Percentiles rank a stretch among this genome's conserved stretches.
phyloP scores from a whole-genome alignment of 768 basidiomycete species.

The Kwoniella shandongensis region DNA sequence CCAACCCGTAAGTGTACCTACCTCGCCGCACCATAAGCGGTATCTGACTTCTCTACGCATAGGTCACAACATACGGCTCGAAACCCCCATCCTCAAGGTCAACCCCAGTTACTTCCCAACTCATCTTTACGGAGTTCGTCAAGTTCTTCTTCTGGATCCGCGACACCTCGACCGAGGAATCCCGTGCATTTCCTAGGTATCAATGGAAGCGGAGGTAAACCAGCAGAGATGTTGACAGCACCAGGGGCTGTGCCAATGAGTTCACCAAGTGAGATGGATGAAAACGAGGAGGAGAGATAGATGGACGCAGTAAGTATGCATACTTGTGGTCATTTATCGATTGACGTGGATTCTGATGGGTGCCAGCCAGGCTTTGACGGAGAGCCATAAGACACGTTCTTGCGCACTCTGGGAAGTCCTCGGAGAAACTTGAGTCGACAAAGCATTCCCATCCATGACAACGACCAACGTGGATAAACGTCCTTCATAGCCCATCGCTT shows the following conservation, averaged over 20 bases:
- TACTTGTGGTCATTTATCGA: neutral
- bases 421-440: too few species aligned
- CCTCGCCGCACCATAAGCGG: neutral
- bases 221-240: neutral
- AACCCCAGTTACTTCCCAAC: slow-evolving; percentile 6
- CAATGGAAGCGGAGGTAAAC: too few species aligned
- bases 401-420: neutral
- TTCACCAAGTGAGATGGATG: slow-evolving; percentile 1
- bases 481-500: too few species aligned
- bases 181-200: too few species aligned
- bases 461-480: too few species aligned
- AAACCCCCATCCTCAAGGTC: neutral
- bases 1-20: slow-evolving; percentile 33
- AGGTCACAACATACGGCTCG: slow-evolving; percentile 30
- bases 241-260: neutral
- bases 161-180: slow-evolving; percentile 5
- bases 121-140: slow-evolving; percentile 6
- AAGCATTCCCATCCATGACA: too few species aligned
- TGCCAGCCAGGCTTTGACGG: too few species aligned
- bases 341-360: neutral
- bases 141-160: slow-evolving; percentile 9
- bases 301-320: neutral
- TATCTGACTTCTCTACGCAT: neutral
- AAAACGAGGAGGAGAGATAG: slow-evolving; percentile 6
- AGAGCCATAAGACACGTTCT: neutral